These are phyloP conservation scores for Paramecium primaurelia DNA, from an alignment of 73 alveolate species.

Conservation along the genomic window DNA sequence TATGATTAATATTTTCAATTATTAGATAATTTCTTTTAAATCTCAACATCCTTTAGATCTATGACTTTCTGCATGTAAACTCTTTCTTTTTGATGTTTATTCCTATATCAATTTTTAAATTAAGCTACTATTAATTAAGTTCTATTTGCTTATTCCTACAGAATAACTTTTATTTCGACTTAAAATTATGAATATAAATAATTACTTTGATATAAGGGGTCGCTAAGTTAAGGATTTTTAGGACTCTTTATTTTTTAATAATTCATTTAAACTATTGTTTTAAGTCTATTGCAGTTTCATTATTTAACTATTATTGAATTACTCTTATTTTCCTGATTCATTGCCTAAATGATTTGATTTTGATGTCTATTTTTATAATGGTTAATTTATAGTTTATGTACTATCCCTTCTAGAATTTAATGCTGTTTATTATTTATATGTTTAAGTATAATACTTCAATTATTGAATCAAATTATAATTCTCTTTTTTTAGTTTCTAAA, in stretches of 20 bases:
- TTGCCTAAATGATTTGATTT: background rate
- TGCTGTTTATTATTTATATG: background rate
- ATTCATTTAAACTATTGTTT: background rate
- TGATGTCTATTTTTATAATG: background rate
- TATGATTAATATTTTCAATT: background rate
- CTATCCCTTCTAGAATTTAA: background rate
- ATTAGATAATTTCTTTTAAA: background rate
- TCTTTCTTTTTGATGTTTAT: background rate
- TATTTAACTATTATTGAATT: background rate
- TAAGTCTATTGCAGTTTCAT: background rate
- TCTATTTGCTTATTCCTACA: background rate
- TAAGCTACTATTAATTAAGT: background rate
- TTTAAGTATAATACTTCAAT: background rate
- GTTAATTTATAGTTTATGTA: background rate
- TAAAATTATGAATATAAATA: background rate
- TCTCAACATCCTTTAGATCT: background rate
- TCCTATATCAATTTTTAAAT: background rate
- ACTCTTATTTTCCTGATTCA: background rate
- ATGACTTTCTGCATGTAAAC: background rate
- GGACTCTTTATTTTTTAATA: background rate
- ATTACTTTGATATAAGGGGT: background rate
- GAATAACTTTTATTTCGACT: conserved; percentile 14
- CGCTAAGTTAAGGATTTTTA: background rate
- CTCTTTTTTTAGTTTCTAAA: conserved; percentile 10
- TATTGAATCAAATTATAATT: background rate